Base-by-base conservation (phyloP, 1,284 basidiomycete species). In the Coniferiporia sulphurascens region DNA sequence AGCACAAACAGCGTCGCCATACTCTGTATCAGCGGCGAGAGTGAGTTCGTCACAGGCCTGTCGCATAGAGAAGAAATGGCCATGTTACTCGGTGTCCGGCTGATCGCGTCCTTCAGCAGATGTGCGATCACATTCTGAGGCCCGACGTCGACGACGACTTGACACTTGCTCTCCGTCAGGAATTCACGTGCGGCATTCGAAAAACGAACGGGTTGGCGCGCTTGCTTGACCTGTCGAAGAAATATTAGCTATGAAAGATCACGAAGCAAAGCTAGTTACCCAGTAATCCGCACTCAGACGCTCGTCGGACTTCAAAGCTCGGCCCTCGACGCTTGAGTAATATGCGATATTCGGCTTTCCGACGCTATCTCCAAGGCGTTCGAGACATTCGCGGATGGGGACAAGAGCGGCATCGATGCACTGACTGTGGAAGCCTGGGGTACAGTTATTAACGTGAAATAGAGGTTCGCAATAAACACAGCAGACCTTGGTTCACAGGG, bases 101-200 rank as follows among this genome's bases (percentile, higher is more conserved):
- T 65, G 50, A 65, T 64, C 6, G 65, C 65, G 12, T 65, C 64
- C 53, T 72, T 70, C 62, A 73, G 65, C 21, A 69, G 66, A 7
- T 70, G 66, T 67, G 68, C 71, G 27, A 72, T 65, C 0, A 70
- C 70, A 17, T 71, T 71, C 51, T 73, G 71, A 12, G 73, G 73
- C 0, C 73, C 73, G 52, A 74, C 64, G 57, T 74, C 73, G 9
- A 74, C 49, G 51, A 74, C 65, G 35, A 69, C 62, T 2, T 65
- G 62, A 48, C n/a, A 48, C 4, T 62, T 59, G 6, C 67, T 63
- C 15, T 67, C 65, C 34, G 64, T 60, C 9, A 69, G 65, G 8
- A 63, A 51, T 17, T 54, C 45, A 9, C 62, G 52, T 4, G 69
- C 69, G 5, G 72, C 69, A 59, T 70, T 66, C 7, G 64, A 52